Evolutionary conservation across 1,284 basidiomycete species (phyloP), one percentile per base, ranked within the genome.

Genomic region (Pseudozyma flocculosa): DNA sequence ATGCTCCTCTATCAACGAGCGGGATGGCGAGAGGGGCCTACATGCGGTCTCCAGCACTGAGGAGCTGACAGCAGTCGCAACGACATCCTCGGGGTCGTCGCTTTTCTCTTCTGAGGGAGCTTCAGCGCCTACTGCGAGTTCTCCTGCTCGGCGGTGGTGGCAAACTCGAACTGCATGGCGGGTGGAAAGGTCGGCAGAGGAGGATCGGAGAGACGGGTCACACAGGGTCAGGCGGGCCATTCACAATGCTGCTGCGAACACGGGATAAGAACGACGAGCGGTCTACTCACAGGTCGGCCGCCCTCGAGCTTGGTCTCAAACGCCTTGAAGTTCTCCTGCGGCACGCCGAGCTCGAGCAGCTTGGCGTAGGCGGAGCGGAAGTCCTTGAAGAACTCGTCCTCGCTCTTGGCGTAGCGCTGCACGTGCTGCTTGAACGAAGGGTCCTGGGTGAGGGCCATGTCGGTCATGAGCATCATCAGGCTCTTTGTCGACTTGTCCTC

Each of bases 401-500:
- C 72, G 54, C 58, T 55, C 64, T 76, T 70, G 46, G 75, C 75
- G 62, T 78, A 78, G 18, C 53, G 51, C 64, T 73, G 56, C 18
- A 73, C 75, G 53, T 67, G 59, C 48, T 65, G 58, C 54, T 66
- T 68, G 69, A 78, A 76, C 42, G 63, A 57, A 37, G 55, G 24
- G 59, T 73, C 68, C 69, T 71, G 51, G 15, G 66, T 54, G 14
- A 72, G 47, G 14, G 72, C 61, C 57, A 73, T 70, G 55, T 76
- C 72, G 46, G 73, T 63, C 48, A 70, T 70, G 41, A 75, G 68
- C 93, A 97, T 97, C 93, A 98, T 97, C 44, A 98, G 82, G 36
- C 85, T 81, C 72, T 67, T 84, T 43, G 92, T 92, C 80, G 86
- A 87, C 85, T 90, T 90, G 82, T 97, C 92, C 80, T 90, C 86